Evolutionary conservation across 768 basidiomycete species (phyloP).

Genomic region (Lactarius trivialis): DNA sequence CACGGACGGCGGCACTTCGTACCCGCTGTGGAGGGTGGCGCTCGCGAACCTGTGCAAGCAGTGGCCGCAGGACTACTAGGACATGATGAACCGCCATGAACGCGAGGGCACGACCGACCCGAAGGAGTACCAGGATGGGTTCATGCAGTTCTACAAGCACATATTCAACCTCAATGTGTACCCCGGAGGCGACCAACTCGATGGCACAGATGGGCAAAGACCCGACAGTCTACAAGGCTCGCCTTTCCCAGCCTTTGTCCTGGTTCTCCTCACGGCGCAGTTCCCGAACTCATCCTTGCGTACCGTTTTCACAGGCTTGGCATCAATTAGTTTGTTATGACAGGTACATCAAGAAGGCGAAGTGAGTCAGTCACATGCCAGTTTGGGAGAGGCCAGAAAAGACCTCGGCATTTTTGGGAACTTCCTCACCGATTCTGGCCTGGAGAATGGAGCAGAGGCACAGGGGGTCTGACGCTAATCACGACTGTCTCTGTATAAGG

Average conservation of each 20-base stretch:
- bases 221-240: slow-evolving; percentile 31
- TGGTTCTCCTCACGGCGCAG: neutral
- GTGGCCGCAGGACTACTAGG: neutral
- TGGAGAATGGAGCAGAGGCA: neutral
- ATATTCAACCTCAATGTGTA: slow-evolving; percentile 27
- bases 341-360: slow-evolving; percentile 5
- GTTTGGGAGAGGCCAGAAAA: neutral
- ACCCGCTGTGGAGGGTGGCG: slow-evolving; percentile 27
- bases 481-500: too few relatives aligned
- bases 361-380: slow-evolving; percentile 16
- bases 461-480: neutral
- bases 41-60: neutral
- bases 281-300: neutral
- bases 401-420: slow-evolving; percentile 18
- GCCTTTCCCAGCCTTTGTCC: neutral
- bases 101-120: too few relatives aligned
- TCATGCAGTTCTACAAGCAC: slow-evolving; percentile 28
- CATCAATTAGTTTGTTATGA: slow-evolving; percentile 7
- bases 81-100: too few relatives aligned
- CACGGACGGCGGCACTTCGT: slow-evolving; percentile 27
- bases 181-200: slow-evolving; percentile 27
- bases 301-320: neutral
- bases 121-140: slow-evolving; percentile 28
- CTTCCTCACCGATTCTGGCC: neutral
- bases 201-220: slow-evolving; percentile 30